Evolutionary conservation across 352 stramenopile species (phyloP), one percentile per base, ranked within the genome.

Genomic region (Saprolegnia diclina): DNA sequence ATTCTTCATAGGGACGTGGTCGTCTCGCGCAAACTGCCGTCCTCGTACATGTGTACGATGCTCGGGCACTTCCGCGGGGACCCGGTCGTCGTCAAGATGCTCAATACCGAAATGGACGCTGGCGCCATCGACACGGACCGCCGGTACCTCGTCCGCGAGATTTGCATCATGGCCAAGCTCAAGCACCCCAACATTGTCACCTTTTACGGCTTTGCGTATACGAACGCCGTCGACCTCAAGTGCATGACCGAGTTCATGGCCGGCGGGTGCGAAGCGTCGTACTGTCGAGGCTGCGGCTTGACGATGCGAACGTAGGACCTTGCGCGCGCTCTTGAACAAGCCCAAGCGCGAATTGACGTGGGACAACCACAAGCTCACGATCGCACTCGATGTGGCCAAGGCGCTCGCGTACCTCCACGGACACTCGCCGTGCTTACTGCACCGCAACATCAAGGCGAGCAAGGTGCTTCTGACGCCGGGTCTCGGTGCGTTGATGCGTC

Each of bases 371-470:
- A 69, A 90, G 46, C 71, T 85, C 22, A 72, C 71, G 18, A 79
- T 88, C 10, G 77, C 80, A 1, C 65, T 81, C 5, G 78, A 81
- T 46, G 71, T 88, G 21, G 78, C 77, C 0, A 67, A 87, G 52
- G 81, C 76, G 35, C 76, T 91, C 14, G 80, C 73, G 21, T 91
- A 89, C 45, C 65, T 91, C 40, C 83, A 91, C 66, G 73, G 64
- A 0, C 66, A 75, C 14, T 67, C 76, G 0, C 80, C 75, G 29
- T 74, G 74, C 14, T 77, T 88, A 26, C 82, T 88, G 54, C 80
- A 88, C 50, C 77, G 80, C 3, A 78, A 88, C 56, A 53, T 88
- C 4, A 88, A 88, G 65, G 71, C 80, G 0, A 77, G 76, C 26
- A 88, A 88, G 38, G 76, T 88, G 53, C 70, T 88, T n/a, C 63